phyloP scores from a whole-genome alignment of 2,329 filamentous ascomycete genomes.

The Botrytis tulipae region DNA sequence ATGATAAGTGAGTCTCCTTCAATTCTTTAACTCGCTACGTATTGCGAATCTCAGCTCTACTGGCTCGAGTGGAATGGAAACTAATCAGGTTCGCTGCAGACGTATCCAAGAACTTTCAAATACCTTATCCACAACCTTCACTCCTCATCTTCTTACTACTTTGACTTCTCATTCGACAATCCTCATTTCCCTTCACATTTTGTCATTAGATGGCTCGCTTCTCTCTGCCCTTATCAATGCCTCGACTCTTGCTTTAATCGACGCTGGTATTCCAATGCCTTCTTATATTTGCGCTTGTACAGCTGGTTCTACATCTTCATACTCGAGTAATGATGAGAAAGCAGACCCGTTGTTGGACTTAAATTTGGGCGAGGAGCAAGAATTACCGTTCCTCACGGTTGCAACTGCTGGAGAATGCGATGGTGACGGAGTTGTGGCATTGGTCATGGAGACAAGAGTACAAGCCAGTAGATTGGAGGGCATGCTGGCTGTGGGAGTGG shows the following conservation, averaged over 20 bases:
- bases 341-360: slow-evolving; percentile 79
- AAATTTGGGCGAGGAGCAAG: slow-evolving; percentile 77
- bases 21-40: not conserved
- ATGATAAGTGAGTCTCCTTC: slow-evolving; percentile 66
- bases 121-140: slow-evolving; percentile 74
- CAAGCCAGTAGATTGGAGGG: slow-evolving; percentile 79
- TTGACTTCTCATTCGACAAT: slow-evolving; percentile 89
- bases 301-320: slow-evolving; percentile 72
- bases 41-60: not conserved
- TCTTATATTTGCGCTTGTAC: slow-evolving; percentile 89
- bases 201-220: slow-evolving; percentile 86
- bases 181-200: slow-evolving; percentile 77
- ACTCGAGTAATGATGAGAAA: slow-evolving; percentile 61
- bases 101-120: slow-evolving; percentile 78
- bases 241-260: slow-evolving; percentile 84
- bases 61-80: slow-evolving; percentile 1
- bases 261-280: slow-evolving; percentile 93
- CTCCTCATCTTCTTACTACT: slow-evolving; percentile 76
- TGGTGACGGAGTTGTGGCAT: slow-evolving; percentile 71
- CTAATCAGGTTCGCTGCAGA: slow-evolving; percentile 46
- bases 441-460: slow-evolving; percentile 87
- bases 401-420: slow-evolving; percentile 65
- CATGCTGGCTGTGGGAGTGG: slow-evolving; percentile 88
- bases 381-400: slow-evolving; percentile 84
- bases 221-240: slow-evolving; percentile 91